Conservation (phyloP, 2,329 filamentous ascomycete species). For the Hypoxylon sp. region DNA sequence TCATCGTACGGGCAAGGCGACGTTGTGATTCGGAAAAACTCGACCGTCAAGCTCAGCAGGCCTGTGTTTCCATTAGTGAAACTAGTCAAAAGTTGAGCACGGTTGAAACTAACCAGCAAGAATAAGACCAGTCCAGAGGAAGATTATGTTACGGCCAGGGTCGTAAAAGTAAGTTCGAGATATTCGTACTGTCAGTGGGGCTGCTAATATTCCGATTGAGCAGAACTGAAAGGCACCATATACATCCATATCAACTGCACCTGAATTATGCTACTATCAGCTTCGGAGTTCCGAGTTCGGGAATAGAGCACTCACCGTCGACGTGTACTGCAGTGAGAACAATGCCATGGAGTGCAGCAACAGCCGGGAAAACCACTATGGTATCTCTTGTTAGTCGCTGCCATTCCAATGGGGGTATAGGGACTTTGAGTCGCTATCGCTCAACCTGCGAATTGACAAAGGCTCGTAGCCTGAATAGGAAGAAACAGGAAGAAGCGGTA, state of each 20-base stretch:
- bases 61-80: slow-evolving; percentile 57
- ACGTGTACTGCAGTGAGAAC: slow-evolving; percentile 72
- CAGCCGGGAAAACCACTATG: slow-evolving; percentile 70
- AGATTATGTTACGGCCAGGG: slow-evolving; percentile 75
- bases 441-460: background rate
- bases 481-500: background rate
- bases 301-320: slow-evolving; percentile 62
- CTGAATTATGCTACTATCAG: slow-evolving; percentile 55
- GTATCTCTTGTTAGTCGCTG: slow-evolving; percentile 16
- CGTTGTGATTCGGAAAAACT: slow-evolving; percentile 71
- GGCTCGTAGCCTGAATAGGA: background rate
- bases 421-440: background rate
- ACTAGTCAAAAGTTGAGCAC: background rate
- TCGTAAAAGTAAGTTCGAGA: slow-evolving; percentile 76
- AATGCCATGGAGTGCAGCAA: slow-evolving; percentile 75
- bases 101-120: slow-evolving; percentile 65
- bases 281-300: background rate
- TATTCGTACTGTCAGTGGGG: slow-evolving; percentile 72
- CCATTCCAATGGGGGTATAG: background rate
- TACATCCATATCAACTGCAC: slow-evolving; percentile 76
- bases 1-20: slow-evolving; percentile 61
- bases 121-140: slow-evolving; percentile 74
- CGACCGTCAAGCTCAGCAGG: slow-evolving; percentile 72
- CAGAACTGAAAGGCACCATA: slow-evolving; percentile 79
- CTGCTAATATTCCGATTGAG: slow-evolving; percentile 75